Percentiles rank a stretch among this genome's conserved stretches.
phyloP scores from a whole-genome alignment of 108 stramenopile species.

The Nannochloropsis oceanica region DNA sequence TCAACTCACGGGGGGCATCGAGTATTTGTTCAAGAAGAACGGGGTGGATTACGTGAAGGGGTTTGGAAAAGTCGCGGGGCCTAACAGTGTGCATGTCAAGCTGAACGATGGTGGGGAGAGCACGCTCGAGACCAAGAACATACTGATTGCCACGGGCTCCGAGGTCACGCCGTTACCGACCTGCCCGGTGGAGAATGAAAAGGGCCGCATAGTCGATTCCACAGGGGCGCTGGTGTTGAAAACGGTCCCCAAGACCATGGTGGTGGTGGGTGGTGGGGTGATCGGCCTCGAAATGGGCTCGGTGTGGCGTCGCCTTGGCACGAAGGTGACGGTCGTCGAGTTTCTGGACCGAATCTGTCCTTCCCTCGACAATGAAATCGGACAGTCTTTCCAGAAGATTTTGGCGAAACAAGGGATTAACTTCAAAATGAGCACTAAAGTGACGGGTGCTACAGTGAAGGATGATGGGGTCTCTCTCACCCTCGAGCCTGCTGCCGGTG shows the following conservation, averaged over 20 bases:
- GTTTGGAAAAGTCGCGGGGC: slow-evolving; percentile 59
- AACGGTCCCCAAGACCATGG: slow-evolving; percentile 69
- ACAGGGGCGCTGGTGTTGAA: slow-evolving; percentile 90
- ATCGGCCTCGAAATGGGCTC: slow-evolving; percentile 99
- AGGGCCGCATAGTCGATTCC: slow-evolving; percentile 87
- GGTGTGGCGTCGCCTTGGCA: slow-evolving; percentile 89
- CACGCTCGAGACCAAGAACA: slow-evolving; percentile 75
- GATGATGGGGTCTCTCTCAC: slow-evolving; percentile 69
- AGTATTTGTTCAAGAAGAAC: slow-evolving; percentile 95
- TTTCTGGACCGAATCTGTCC: slow-evolving; percentile 91
- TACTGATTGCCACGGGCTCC: slow-evolving; percentile 92
- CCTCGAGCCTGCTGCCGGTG: slow-evolving; percentile 72
- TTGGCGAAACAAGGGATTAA: slow-evolving; percentile 97
- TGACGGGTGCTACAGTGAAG: slow-evolving; percentile 58
- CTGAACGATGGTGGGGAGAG: slow-evolving; percentile 61
- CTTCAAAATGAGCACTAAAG: slow-evolving; percentile 92
- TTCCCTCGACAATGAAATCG: slow-evolving; percentile 81
- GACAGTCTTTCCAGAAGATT: slow-evolving; percentile 80
- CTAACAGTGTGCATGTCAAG: slow-evolving; percentile 64
- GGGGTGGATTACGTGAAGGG: slow-evolving; percentile 91
- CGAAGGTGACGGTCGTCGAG: slow-evolving; percentile 93
- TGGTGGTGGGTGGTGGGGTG: slow-evolving; percentile 93
- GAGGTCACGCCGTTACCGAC: slow-evolving; percentile 94
- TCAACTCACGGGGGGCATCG: slow-evolving; percentile 96
- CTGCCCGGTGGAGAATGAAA: slow-evolving; percentile 93